Evolutionary conservation across 2,329 filamentous ascomycete species (phyloP).

Genomic region (Penicillium sp.): DNA sequence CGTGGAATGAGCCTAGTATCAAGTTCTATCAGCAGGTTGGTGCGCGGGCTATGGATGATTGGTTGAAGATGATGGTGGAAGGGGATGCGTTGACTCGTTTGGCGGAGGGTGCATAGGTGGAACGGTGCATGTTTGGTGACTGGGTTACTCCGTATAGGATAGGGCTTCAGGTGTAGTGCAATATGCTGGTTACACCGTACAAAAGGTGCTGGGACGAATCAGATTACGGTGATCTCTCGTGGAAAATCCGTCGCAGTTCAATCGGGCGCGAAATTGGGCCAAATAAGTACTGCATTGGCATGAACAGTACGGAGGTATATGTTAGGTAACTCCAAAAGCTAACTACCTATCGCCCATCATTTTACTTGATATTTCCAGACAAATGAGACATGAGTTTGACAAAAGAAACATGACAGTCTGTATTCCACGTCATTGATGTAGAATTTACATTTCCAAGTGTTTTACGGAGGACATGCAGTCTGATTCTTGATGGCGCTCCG

Average conservation of each 20-base stretch:
- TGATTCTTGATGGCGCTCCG: not conserved
- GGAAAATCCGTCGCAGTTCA: not conserved
- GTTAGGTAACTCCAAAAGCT: not conserved
- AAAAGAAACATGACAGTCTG: not conserved
- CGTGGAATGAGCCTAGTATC: slow-evolving; percentile 89
- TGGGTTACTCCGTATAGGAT: too few relatives aligned
- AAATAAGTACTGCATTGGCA: not conserved
- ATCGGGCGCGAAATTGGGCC: not conserved
- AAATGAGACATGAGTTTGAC: not conserved
- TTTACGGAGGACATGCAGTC: not conserved
- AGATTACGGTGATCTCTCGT: not conserved
- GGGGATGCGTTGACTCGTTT: slow-evolving; percentile 43
- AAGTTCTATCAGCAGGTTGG: slow-evolving; percentile 66
- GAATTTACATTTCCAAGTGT: not conserved
- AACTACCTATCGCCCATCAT: not conserved
- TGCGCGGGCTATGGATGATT: slow-evolving; percentile 46
- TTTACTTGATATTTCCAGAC: too few relatives aligned
- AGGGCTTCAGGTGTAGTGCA: not conserved
- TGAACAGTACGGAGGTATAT: not conserved
- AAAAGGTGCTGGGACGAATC: not conserved
- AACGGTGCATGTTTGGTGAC: not conserved
- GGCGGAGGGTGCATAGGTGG: slow-evolving; percentile 28
- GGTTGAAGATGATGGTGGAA: slow-evolving; percentile 51
- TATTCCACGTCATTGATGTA: not conserved
- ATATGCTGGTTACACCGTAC: not conserved